These are phyloP conservation scores for Sporothrix dimorphospora DNA, from an alignment of 2,329 filamentous ascomycete species.

Conservation along the genomic window DNA sequence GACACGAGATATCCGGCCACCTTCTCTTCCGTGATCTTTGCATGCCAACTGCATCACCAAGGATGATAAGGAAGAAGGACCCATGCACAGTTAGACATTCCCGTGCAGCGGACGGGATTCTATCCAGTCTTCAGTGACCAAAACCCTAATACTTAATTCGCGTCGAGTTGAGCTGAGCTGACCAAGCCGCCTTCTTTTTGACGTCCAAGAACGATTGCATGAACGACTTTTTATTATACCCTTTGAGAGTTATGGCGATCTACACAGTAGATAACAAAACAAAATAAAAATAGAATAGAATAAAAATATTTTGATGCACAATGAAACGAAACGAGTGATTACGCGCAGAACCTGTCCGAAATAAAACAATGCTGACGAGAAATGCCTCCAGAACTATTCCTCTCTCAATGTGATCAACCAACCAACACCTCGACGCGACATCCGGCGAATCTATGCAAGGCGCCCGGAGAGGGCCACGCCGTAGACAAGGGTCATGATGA, in stretches of 20 bases:
- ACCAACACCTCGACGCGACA: not conserved
- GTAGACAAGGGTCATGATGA: slow-evolving; percentile 74
- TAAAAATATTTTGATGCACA: not conserved
- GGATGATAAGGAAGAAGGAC: not conserved
- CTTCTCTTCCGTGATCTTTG: not conserved
- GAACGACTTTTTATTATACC: slow-evolving; percentile 12
- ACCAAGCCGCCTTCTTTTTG: not conserved
- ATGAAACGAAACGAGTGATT: too few relatives aligned
- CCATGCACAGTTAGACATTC: not conserved
- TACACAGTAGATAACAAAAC: not conserved
- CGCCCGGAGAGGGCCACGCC: slow-evolving; percentile 72
- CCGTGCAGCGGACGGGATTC: not conserved
- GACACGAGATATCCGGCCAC: not conserved
- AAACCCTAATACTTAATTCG: not conserved
- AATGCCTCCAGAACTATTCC: too few relatives aligned
- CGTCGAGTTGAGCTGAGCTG: not conserved
- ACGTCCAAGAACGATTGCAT: not conserved
- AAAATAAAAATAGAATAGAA: not conserved
- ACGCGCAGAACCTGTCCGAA: not conserved
- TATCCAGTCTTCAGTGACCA: not conserved
- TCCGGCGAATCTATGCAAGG: slow-evolving; percentile 47
- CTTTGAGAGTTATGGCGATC: not conserved
- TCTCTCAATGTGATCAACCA: not conserved
- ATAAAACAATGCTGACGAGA: too few relatives aligned
- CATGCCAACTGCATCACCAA: not conserved